phyloP scores from a whole-genome alignment of 2,329 filamentous ascomycete species.

The Penicillium vulpinum region DNA sequence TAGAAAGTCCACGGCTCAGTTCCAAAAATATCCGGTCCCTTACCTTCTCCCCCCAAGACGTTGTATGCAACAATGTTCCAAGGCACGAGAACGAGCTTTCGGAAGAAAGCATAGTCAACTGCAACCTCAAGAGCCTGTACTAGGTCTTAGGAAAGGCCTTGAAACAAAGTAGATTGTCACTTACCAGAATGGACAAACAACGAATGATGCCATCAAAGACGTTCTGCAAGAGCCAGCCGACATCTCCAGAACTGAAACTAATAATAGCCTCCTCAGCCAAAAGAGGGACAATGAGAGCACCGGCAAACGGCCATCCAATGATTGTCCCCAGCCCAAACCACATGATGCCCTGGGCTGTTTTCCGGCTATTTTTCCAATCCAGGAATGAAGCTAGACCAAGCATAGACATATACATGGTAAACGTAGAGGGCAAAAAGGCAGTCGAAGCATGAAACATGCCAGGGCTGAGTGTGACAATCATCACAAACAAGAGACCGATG shows the following conservation, averaged over 20 bases:
- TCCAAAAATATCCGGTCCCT: constrained; percentile 87
- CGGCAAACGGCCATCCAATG: constrained; percentile 92
- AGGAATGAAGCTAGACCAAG: constrained; percentile 86
- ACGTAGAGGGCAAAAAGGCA: constrained; percentile 87
- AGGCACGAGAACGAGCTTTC: constrained; percentile 71
- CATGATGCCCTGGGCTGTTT: constrained; percentile 79
- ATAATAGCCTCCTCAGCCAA: constrained; percentile 72
- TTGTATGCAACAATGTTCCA: constrained; percentile 97
- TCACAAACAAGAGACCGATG: constrained; percentile 80
- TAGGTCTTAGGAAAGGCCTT: constrained; percentile 22
- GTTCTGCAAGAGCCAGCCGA: constrained; percentile 61
- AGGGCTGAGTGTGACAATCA: constrained; percentile 74
- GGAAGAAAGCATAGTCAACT: constrained; percentile 84
- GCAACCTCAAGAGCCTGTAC: constrained; percentile 64
- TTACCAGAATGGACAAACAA: constrained; percentile 68
- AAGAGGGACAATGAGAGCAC: constrained; percentile 78
- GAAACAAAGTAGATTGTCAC: constrained; percentile 29
- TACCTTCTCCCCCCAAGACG: constrained; percentile 74
- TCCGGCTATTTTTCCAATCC: constrained; percentile 78
- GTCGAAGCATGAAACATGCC: constrained; percentile 92
- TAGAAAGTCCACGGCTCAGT: constrained; percentile 98
- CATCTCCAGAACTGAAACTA: constrained; percentile 53
- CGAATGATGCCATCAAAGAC: constrained; percentile 67
- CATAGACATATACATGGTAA: constrained; percentile 93
- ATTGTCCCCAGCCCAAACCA: constrained; percentile 87